A percentile compares a stretch with the other conserved stretches of the same genome.
Conservation (phyloP, 257 asterid genomes). For the Nicotiana knightiana region DNA sequence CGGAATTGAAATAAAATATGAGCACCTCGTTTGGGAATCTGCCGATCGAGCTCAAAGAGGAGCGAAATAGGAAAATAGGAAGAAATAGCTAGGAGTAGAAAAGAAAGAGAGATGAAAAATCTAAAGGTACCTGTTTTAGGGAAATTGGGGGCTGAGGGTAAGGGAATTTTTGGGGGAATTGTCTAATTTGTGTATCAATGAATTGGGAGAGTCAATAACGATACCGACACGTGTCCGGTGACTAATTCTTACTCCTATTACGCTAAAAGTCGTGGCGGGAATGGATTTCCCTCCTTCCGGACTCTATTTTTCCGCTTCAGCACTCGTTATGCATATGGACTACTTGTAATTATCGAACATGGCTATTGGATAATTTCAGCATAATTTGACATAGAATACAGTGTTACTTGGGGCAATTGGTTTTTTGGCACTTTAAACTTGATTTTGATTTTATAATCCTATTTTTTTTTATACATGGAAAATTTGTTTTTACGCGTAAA, state of each 20-base stretch:
- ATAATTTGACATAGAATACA: too few species aligned
- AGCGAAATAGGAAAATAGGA: neutral
- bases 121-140: neutral
- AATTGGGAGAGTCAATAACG: neutral
- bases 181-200: neutral
- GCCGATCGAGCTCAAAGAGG: slow-evolving; percentile 22
- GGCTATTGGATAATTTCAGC: too few species aligned
- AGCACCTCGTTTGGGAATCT: neutral
- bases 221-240: slow-evolving; percentile 50
- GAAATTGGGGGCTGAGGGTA: neutral
- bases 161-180: neutral
- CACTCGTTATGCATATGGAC: neutral
- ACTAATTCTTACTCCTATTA: slow-evolving; percentile 22
- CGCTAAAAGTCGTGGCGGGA: slow-evolving; percentile 39
- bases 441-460: too few species aligned
- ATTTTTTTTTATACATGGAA: too few species aligned
- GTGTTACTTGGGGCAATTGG: too few species aligned
- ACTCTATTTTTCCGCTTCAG: neutral
- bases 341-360: too few species aligned
- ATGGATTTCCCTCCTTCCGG: slow-evolving; percentile 1
- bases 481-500: too few species aligned
- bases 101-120: neutral
- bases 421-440: too few species aligned
- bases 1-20: neutral
- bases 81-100: neutral